Conservation (phyloP, 257 asterid genomes). For the Gardenia jasminoides region DNA sequence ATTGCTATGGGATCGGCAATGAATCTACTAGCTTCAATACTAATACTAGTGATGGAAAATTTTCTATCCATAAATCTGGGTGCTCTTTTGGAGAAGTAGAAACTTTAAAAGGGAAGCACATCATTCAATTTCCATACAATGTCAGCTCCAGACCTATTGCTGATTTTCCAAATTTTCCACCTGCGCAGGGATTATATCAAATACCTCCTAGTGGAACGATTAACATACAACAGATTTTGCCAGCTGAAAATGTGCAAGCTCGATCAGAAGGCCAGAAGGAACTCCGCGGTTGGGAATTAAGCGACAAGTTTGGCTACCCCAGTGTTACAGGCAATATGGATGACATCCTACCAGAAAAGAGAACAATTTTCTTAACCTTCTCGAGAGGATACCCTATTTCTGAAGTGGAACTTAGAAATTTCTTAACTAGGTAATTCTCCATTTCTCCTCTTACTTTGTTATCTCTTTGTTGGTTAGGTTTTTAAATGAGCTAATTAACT, state of each 20-base stretch:
- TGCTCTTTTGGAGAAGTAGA: neutral
- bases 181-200: neutral
- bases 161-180: neutral
- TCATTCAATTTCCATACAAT: neutral
- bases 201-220: neutral
- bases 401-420: constrained; percentile 46
- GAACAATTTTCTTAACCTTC: constrained; percentile 76
- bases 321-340: neutral
- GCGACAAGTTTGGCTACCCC: constrained; percentile 17
- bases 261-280: neutral
- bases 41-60: neutral
- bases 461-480: too few relatives aligned
- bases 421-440: constrained; percentile 47
- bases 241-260: too few relatives aligned
- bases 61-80: neutral
- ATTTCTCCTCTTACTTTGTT: neutral
- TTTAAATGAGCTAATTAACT: neutral
- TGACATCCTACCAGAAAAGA: constrained; percentile 43
- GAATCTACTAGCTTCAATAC: neutral
- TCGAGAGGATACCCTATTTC: constrained; percentile 63
- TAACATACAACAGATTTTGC: neutral
- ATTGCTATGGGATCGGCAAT: neutral
- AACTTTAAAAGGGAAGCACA: neutral
- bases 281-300: neutral
- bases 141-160: neutral